A percentile compares a stretch with the other conserved stretches of the same genome.
Evolutionary conservation across 306 rosid species (phyloP).

Genomic region (Fragaria ananassa): DNA sequence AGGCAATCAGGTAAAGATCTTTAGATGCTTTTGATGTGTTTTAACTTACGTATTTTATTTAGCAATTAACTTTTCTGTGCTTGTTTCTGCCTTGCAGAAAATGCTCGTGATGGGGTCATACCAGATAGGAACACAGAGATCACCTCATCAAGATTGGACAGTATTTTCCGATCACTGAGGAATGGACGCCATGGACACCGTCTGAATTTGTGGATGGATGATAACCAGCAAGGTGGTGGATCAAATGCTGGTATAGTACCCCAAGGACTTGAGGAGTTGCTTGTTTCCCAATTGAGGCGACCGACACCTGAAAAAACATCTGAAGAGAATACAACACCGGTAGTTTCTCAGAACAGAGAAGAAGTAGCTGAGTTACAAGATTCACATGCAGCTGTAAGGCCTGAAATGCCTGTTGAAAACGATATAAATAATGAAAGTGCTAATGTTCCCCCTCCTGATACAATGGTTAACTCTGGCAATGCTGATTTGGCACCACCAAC

Average conservation of each 20-base stretch:
- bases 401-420: conserved; percentile 50
- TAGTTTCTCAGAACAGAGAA: conserved; percentile 43
- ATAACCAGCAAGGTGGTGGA: conserved; percentile 70
- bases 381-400: conserved; percentile 44
- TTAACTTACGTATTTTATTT: not conserved
- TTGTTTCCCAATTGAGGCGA: conserved; percentile 80
- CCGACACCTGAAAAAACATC: conserved; percentile 59
- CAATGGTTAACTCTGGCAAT: conserved; percentile 32
- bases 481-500: conserved; percentile 49
- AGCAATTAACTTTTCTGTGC: not conserved
- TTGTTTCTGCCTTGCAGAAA: conserved; percentile 36
- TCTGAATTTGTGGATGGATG: conserved; percentile 76
- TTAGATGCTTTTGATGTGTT: not conserved
- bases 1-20: conserved; percentile 56
- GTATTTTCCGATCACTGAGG: conserved; percentile 79
- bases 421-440: conserved; percentile 45
- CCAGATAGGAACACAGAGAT: conserved; percentile 63
- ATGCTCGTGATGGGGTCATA: conserved; percentile 28
- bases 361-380: conserved; percentile 48
- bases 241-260: conserved; percentile 60
- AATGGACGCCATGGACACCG: conserved; percentile 96
- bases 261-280: conserved; percentile 88
- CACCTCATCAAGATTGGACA: conserved; percentile 69
- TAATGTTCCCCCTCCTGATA: conserved; percentile 29
- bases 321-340: conserved; percentile 40